phyloP scores from a whole-genome alignment of 305 asterid species.

The Rubia balearica region DNA sequence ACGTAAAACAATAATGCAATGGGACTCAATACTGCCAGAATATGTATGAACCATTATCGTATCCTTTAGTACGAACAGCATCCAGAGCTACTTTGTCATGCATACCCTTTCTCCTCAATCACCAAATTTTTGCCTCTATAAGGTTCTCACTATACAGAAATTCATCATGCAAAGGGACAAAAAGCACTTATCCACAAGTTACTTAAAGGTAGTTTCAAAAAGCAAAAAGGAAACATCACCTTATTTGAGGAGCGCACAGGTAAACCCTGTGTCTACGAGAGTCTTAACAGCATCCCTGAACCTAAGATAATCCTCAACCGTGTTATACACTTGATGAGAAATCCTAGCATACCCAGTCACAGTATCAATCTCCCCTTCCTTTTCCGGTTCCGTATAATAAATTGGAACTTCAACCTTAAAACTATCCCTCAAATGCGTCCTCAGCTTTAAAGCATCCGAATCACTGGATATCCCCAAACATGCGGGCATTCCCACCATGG shows the following conservation, averaged over 20 bases:
- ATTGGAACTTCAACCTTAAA: constrained; percentile 73
- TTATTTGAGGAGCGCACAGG: constrained; percentile 28
- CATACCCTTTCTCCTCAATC: not conserved
- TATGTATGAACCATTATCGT: not conserved
- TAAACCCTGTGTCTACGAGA: constrained; percentile 47
- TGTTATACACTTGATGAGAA: constrained; percentile 85
- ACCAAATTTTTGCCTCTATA: not conserved
- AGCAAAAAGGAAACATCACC: not conserved
- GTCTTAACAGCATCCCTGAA: constrained; percentile 64
- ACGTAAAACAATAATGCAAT: not conserved
- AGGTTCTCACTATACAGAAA: not conserved
- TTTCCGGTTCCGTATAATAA: constrained; percentile 38
- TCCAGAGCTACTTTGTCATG: not conserved
- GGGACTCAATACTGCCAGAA: not conserved
- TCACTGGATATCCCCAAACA: constrained; percentile 50
- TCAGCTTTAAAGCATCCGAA: constrained; percentile 47
- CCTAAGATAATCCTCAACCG: constrained; percentile 51
- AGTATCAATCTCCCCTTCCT: constrained; percentile 38
- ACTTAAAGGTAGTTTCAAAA: not conserved
- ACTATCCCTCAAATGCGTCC: constrained; percentile 53
- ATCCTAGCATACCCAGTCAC: constrained; percentile 78
- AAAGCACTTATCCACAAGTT: not conserved
- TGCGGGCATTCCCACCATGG: constrained; percentile 81
- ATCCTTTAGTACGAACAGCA: not conserved
- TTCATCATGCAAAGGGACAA: not conserved